Evolutionary conservation across 768 basidiomycete genomes (phyloP).

Genomic region (Termitomyces sp.): DNA sequence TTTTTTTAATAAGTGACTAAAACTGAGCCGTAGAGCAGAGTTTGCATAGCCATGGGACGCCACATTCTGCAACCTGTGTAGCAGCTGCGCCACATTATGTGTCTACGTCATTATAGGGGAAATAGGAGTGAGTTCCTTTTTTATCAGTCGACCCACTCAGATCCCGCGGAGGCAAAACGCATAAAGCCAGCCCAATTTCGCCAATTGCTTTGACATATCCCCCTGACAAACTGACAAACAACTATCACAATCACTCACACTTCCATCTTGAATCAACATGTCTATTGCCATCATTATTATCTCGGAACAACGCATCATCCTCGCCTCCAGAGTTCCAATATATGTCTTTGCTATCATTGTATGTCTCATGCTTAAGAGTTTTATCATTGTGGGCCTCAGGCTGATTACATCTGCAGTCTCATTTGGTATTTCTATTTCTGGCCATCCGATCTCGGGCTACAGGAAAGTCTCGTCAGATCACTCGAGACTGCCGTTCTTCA

Average conservation of each 20-base stretch:
- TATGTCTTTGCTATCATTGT: too few relatives aligned
- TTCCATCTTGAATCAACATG: background rate
- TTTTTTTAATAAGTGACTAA: too few relatives aligned
- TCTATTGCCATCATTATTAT: background rate
- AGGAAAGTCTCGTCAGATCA: background rate
- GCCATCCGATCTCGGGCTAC: background rate
- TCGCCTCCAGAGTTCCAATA: too few relatives aligned
- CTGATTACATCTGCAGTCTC: slow-evolving; percentile 5
- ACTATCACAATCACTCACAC: too few relatives aligned
- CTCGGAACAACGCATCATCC: too few relatives aligned
- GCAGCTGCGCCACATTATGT: background rate
- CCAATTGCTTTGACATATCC: background rate
- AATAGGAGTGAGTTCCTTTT: background rate
- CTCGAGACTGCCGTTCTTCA: background rate
- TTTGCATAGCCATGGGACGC: too few relatives aligned
- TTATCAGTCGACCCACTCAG: background rate
- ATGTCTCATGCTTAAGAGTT: too few relatives aligned
- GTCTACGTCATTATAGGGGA: background rate
- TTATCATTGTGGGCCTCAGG: too few relatives aligned
- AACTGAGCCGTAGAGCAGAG: too few relatives aligned
- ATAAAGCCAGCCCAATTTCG: background rate
- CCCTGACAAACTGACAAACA: background rate
- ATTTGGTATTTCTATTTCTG: background rate
- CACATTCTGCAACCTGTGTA: too few relatives aligned
- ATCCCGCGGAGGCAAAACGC: background rate